Conservation (phyloP, 2,329 filamentous ascomycete genomes). For the Myriangium duriaei region DNA sequence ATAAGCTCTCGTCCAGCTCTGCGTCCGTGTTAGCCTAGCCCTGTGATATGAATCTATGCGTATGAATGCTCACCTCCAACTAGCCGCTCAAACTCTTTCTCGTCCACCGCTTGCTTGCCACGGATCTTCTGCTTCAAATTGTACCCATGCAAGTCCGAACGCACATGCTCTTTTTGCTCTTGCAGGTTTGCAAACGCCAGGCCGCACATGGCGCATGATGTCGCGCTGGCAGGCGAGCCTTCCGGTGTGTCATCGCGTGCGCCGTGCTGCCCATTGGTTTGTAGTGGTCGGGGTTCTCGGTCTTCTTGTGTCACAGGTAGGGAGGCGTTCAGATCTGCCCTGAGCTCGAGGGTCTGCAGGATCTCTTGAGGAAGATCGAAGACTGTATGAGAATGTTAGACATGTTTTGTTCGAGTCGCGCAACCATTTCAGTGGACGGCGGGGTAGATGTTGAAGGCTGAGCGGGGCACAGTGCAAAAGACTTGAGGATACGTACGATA, state of each 20-base stretch:
- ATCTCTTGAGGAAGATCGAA: conserved; percentile 73
- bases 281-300: conserved; percentile 3
- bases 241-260: conserved; percentile 27
- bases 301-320: conserved; percentile 17
- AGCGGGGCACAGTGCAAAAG: too few relatives aligned
- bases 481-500: conserved; percentile 32
- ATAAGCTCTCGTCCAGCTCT: conserved; percentile 80
- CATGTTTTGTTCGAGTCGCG: too few relatives aligned
- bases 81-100: conserved; percentile 75
- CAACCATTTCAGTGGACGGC: too few relatives aligned
- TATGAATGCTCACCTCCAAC: conserved; percentile 40
- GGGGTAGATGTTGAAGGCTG: too few relatives aligned
- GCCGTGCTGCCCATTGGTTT: background rate
- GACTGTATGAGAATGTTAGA: conserved; percentile 36
- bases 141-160: conserved; percentile 85
- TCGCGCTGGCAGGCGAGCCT: conserved; percentile 43
- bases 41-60: background rate
- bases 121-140: conserved; percentile 87
- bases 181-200: conserved; percentile 58
- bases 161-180: conserved; percentile 76
- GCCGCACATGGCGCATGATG: conserved; percentile 69
- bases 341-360: conserved; percentile 52
- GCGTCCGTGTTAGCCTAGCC: background rate
- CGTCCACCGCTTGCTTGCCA: conserved; percentile 57
- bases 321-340: conserved; percentile 31